Conservation (phyloP, 148 eudicot genomes). For the Fallopia convolvulus region DNA sequence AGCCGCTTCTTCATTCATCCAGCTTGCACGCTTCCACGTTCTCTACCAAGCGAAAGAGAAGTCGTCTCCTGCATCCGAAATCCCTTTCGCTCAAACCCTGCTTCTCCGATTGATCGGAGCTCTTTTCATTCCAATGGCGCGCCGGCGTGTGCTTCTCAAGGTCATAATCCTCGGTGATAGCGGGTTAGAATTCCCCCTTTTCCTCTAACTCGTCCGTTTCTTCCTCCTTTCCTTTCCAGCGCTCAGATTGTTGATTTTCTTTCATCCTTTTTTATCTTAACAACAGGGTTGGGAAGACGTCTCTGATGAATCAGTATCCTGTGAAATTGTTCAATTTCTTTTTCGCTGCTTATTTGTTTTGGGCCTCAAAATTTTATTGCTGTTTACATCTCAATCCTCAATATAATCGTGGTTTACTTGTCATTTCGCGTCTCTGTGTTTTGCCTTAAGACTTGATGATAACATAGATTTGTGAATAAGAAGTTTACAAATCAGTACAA, state of each 20-base stretch:
- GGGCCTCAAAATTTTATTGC: not conserved
- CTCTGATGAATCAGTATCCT: conserved; percentile 80
- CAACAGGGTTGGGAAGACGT: conserved; percentile 66
- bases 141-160: conserved; percentile 64
- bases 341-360: conserved; percentile 5
- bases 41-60: not conserved
- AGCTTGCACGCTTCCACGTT: conserved; percentile 6
- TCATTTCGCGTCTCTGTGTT: not conserved
- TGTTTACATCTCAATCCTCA: not conserved
- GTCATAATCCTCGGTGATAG: conserved; percentile 69
- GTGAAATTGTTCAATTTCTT: not conserved
- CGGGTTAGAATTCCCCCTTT: conserved; percentile 28
- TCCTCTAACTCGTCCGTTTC: not conserved
- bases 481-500: conserved; percentile 64
- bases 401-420: not conserved
- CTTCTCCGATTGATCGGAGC: not conserved
- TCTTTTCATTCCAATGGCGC: conserved; percentile 12
- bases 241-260: conserved; percentile 10
- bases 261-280: conserved; percentile 16
- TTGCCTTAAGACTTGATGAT: conserved; percentile 21
- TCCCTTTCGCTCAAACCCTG: not conserved
- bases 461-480: conserved; percentile 55
- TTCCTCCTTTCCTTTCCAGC: not conserved
- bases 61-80: not conserved
- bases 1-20: not conserved